Evolutionary conservation across 2,329 filamentous ascomycete species (phyloP), one percentile per base, ranked within the genome.

Genomic region (Incumbomyces delicatus): DNA sequence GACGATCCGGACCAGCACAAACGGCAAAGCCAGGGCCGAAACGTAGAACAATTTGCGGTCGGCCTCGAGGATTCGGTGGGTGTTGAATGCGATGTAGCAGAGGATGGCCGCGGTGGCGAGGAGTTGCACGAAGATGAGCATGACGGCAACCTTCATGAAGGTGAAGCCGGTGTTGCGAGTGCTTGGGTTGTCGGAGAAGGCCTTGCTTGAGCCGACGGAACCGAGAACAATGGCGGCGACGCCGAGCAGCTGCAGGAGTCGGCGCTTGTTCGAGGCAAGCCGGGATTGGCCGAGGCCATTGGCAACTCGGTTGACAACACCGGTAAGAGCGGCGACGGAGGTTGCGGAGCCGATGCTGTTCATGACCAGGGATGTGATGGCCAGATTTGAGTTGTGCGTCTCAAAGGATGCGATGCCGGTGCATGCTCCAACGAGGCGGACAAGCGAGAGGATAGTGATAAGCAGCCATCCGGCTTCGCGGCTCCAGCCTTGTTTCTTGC

Each of bases 381-480:
- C 63, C 38, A 63, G 53, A 12, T 63, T 58, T 4, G 52, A 57
- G 1, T 60, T 63, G 2, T 69, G 69, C 17, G 71, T 51, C 42
- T 56, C 59, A 53, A 74, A 71, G 4, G 72, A 71, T 17, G 70
- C 65, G 5, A 80, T 69, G 50, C 76, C 63, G 49, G 75, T 66
- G 35, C 66, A 54, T 6, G 69, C 63, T 33, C 75, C 76, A 16
- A 75, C 56, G 38, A 78, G 66, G 33, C 77, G 73, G 11, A 70
- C 60, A 5, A 76, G 50, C 27, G 69, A 70, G 57, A 81, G 74
- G 29, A 77, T 54, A 38, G 74, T 55, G 6, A 79, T 64, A 57
- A 73, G 77, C 11, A 74, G 54, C 71, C 75, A 80, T 35, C 75
- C 76, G 1, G 68, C 63, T 47, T 63, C 69, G 36, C 64, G 65